phyloP scores from a whole-genome alignment of 164 flowering plant genomes.

The Piper longum region DNA sequence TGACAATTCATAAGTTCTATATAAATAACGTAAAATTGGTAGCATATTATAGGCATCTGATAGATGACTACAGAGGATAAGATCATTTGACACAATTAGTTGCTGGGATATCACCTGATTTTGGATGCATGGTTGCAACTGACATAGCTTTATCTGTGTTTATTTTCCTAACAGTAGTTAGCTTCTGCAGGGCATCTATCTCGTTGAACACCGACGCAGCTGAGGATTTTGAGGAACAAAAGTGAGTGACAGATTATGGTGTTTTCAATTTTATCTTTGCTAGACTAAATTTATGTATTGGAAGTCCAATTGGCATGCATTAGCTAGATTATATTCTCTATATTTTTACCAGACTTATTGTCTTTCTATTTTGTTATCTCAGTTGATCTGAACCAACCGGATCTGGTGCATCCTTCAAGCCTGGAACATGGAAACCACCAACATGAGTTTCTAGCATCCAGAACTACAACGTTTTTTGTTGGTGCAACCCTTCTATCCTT shows the following conservation, averaged over 20 bases:
- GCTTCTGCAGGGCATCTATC: not conserved
- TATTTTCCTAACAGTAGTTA: not conserved
- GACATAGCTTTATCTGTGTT: not conserved
- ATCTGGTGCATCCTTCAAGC: slow-evolving; percentile 53
- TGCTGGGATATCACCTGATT: too few species aligned
- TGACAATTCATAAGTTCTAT: too few species aligned
- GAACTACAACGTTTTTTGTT: not conserved
- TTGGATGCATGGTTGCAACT: too few species aligned
- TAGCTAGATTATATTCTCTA: not conserved
- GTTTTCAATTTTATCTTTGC: not conserved
- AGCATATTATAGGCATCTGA: too few species aligned
- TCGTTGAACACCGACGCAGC: not conserved
- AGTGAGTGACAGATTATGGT: slow-evolving; percentile 23
- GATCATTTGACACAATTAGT: too few species aligned
- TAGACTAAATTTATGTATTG: not conserved
- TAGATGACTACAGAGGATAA: too few species aligned
- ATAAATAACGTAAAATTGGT: too few species aligned
- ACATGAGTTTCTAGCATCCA: slow-evolving; percentile 19
- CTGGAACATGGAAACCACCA: slow-evolving; percentile 64
- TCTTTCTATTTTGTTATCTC: slow-evolving; percentile 8
- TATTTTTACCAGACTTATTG: too few species aligned
- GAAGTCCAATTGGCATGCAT: not conserved
- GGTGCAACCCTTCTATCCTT: not conserved
- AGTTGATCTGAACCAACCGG: slow-evolving; percentile 81
- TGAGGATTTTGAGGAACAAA: slow-evolving; percentile 13